Conservation (phyloP, 805 yeast genomes). For the Cyberlindnera euphorbiae region DNA sequence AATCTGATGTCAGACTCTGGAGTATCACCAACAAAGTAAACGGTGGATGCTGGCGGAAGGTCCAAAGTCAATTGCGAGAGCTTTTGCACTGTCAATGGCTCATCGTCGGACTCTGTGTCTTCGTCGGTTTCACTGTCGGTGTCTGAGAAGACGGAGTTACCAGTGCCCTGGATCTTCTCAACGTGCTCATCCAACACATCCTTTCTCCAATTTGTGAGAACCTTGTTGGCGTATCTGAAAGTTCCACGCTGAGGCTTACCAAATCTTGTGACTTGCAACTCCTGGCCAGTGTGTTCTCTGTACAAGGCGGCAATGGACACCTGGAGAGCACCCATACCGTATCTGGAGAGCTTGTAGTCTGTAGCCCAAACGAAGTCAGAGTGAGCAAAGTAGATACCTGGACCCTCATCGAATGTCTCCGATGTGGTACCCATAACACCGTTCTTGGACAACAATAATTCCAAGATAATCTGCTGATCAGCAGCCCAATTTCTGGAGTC, state of each 20-base stretch:
- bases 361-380: conserved; percentile 94
- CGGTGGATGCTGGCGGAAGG: conserved; percentile 80
- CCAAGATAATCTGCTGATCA: conserved; percentile 85
- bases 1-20: conserved; percentile 86
- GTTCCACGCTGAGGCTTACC: conserved; percentile 91
- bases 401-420: conserved; percentile 69
- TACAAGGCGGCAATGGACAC: conserved; percentile 82
- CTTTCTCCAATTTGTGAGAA: conserved; percentile 71
- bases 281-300: conserved; percentile 79
- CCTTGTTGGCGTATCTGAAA: conserved; percentile 76
- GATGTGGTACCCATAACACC: conserved; percentile 85
- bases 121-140: conserved; percentile 27
- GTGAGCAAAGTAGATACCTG: conserved; percentile 82
- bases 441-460: conserved; percentile 64
- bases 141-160: conserved; percentile 26
- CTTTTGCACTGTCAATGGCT: conserved; percentile 42
- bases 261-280: conserved; percentile 72
- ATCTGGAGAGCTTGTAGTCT: conserved; percentile 72
- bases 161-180: conserved; percentile 38
- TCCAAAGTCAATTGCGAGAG: conserved; percentile 43
- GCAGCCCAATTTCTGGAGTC: conserved; percentile 93
- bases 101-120: conserved; percentile 31
- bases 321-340: conserved; percentile 94
- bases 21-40: conserved; percentile 85
- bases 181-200: conserved; percentile 73